A percentile compares a stretch with the other conserved stretches of the same genome.
phyloP scores from a whole-genome alignment of 2,329 filamentous ascomycete species.

The Trichoderma sp. region DNA sequence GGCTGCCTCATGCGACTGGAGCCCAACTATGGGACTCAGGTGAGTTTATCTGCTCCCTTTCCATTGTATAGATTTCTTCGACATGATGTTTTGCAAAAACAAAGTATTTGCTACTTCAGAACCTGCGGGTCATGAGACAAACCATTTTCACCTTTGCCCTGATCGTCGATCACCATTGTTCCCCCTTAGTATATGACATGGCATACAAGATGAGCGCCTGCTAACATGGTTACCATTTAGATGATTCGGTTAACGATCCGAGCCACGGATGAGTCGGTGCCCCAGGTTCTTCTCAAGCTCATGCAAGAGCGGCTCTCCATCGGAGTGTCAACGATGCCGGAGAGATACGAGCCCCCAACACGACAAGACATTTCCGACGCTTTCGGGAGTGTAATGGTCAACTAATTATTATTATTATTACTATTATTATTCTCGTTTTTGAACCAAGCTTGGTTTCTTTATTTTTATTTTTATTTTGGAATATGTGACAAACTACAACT shows the following conservation, averaged over 20 bases:
- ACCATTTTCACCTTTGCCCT: slow-evolving; percentile 15
- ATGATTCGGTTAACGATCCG: slow-evolving; percentile 94
- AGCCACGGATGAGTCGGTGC: slow-evolving; percentile 88
- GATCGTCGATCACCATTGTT: neutral
- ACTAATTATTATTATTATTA: slow-evolving; percentile 21
- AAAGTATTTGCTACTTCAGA: slow-evolving; percentile 20
- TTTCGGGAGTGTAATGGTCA: slow-evolving; percentile 57
- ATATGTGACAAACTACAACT: slow-evolving; percentile 14
- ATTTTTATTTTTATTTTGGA: neutral
- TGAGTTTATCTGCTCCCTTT: slow-evolving; percentile 45
- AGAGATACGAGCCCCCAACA: slow-evolving; percentile 41
- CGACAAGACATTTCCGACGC: slow-evolving; percentile 52
- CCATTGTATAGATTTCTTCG: neutral
- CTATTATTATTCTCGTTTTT: slow-evolving; percentile 7
- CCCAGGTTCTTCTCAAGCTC: slow-evolving; percentile 71
- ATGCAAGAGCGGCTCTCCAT: slow-evolving; percentile 79
- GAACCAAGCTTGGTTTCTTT: neutral
- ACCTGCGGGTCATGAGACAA: slow-evolving; percentile 19
- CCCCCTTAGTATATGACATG: neutral
- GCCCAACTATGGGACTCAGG: slow-evolving; percentile 88
- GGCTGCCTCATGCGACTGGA: slow-evolving; percentile 91
- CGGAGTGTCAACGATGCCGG: slow-evolving; percentile 44
- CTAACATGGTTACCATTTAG: slow-evolving; percentile 48
- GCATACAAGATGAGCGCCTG: neutral
- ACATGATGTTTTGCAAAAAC: slow-evolving; percentile 17